Evolutionary conservation across 345 rosid species (phyloP), one percentile per base, ranked within the genome.

Genomic region (Pistacia vera): DNA sequence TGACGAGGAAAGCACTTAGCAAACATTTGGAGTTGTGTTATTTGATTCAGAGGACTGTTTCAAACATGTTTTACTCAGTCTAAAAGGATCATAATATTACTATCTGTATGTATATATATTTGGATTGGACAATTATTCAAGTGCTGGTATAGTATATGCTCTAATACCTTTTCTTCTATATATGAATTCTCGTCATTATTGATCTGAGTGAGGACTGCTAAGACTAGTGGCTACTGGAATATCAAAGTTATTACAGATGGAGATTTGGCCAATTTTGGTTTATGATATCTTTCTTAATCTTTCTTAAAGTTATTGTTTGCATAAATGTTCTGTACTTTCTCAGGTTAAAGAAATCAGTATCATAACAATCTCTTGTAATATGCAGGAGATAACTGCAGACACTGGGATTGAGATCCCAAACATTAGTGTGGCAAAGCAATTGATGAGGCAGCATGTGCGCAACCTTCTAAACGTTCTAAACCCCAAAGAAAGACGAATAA

Each of bases 321-420:
- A 20, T 4, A 17, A 35, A 30, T 35, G 46, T 22, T n/a, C 48
- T 11, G 0, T 11, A 18, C 62, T 55, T 16, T 44, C 33, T 17
- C 16, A 4, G 67, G 48, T 60, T 11, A 60, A 35, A 33, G 6
- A 62, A 33, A 56, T 36, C 17, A 1, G 36, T 12, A 13, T 70
- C 35, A 54, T 55, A 11, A 12, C n/a, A 36, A 20, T 4, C 18
- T 16, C 28, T 28, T 28, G 11, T 51, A 8, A 51, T 16, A 68
- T 70, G 81, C 87, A 87, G 98, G 98, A 93, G 79, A 68, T 90
- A 77, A 92, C 92, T 66, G 90, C 94, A 14, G 99, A 95, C 80
- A 72, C 83, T 5, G 82, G 81, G 80, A 73, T 88, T 49, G 97
- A 89, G 81, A 85, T 74, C 74, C 99, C 96, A 4, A 85, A 86